Evolutionary conservation across 768 basidiomycete genomes (phyloP).

Genomic region (Trametes punicea): DNA sequence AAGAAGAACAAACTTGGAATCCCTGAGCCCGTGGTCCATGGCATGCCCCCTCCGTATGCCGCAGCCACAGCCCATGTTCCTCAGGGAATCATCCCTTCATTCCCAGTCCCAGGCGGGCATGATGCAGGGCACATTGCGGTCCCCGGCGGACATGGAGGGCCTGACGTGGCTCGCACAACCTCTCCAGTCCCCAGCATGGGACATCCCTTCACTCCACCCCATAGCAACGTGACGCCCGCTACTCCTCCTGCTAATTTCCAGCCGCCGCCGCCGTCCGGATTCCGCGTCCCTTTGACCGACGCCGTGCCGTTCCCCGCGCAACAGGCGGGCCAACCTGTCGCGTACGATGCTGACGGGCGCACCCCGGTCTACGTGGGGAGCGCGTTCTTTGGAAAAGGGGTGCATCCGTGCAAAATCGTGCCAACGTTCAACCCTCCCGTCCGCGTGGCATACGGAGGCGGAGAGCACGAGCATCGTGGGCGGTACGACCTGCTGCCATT

Average conservation of each 20-base stretch:
- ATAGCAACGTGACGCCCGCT: background rate
- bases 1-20: conserved; percentile 27
- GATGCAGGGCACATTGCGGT: conserved; percentile 11
- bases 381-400: conserved; percentile 58
- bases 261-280: conserved; percentile 58
- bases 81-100: background rate
- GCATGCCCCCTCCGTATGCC: background rate
- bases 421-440: conserved; percentile 50
- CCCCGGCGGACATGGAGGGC: background rate
- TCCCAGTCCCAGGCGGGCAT: conserved; percentile 5
- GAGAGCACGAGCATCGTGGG: conserved; percentile 57
- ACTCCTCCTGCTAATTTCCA: background rate
- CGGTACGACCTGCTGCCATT: conserved; percentile 77
- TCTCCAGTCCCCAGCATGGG: background rate
- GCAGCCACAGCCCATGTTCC: background rate
- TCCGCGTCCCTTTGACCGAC: conserved; percentile 54
- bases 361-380: conserved; percentile 71
- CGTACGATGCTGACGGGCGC: conserved; percentile 51
- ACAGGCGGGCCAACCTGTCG: conserved; percentile 49
- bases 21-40: background rate
- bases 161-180: background rate
- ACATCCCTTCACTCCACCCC: conserved; percentile 7
- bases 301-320: conserved; percentile 37
- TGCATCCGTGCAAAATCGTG: conserved; percentile 83
- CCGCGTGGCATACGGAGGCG: conserved; percentile 62